These are phyloP conservation scores for Pelargonium cotyledonis DNA, from an alignment of 441 rosid genomes.

Conservation along the genomic window DNA sequence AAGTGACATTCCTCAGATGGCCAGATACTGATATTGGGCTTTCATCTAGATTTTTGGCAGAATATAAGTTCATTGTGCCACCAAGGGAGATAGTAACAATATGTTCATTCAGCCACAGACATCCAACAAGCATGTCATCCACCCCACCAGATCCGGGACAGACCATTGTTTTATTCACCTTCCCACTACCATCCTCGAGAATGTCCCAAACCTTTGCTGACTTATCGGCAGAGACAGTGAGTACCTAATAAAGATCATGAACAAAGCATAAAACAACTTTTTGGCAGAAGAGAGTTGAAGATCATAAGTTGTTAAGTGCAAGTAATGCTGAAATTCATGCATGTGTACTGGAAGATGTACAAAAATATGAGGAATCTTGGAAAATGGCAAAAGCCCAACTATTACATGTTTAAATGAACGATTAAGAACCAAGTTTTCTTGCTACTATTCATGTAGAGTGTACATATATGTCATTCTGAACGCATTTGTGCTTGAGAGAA, in stretches of 20 bases:
- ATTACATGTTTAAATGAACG: not conserved
- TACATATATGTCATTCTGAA: not conserved
- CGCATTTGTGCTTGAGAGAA: not conserved
- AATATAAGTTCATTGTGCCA: slow-evolving; percentile 30
- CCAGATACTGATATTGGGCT: slow-evolving; percentile 38
- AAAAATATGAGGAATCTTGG: not conserved
- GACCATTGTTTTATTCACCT: slow-evolving; percentile 30
- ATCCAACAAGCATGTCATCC: slow-evolving; percentile 42
- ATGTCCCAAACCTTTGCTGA: slow-evolving; percentile 48
- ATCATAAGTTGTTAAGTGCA: not conserved
- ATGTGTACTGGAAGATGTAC: not conserved
- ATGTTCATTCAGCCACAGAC: slow-evolving; percentile 42
- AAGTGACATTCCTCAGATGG: slow-evolving; percentile 45
- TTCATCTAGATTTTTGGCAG: slow-evolving; percentile 34
- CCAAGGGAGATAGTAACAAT: slow-evolving; percentile 39
- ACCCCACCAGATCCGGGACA: slow-evolving; percentile 30
- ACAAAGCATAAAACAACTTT: not conserved
- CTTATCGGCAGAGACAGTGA: slow-evolving; percentile 46
- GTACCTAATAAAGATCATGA: slow-evolving; percentile 21
- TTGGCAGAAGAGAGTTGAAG: not conserved
- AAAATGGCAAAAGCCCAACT: not conserved
- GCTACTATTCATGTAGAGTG: not conserved
- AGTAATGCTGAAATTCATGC: not conserved
- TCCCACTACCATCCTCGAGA: slow-evolving; percentile 36
- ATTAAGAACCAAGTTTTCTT: not conserved